Evolutionary conservation across 2,329 filamentous ascomycete genomes (phyloP), one percentile per base, ranked within the genome.

Genomic region (Monilinia aucupariae): DNA sequence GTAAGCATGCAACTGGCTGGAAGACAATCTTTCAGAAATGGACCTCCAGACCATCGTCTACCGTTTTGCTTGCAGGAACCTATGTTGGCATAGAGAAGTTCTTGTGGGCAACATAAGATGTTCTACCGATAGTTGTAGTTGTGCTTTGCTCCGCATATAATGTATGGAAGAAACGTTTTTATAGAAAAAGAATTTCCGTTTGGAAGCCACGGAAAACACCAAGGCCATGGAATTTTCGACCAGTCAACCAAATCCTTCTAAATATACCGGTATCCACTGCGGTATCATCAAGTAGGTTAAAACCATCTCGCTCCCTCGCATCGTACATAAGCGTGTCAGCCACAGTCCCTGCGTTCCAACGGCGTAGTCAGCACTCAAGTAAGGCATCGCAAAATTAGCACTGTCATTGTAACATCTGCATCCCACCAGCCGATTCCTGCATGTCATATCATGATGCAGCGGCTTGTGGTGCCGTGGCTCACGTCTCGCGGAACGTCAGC

Each of bases 381-480:
- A 9, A 43, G 25, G 48, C 17, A 43, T 34, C 17, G 47, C 48
- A 22, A n/a, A n/a, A 50, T 51, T 30, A 12, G 27, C 27, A 30
- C 27, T 30, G 5, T n/a, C 30, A 22, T 48, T 10, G 55, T 37
- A 37, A 10, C 48, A 47, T 34, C 12, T 4, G 6, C 17, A 59
- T 59, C 25, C 43, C 22, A 12, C 13, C 17, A 22, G 45, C 47
- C 20, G 22, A 51, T 41, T 51, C 17, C 47, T 51, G 56, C 47
- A 43, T 51, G 22, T 50, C 47, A 51, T 59, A 20, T n/a, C 5
- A 49, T 59, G 9, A 49, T 59, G 22, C 47, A 30, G 32, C 43
- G 47, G 47, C 43, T 59, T 27, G 39, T 59, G 8, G 27, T 59
- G 22, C 47, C n/a, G 32, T 51, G 34, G 56, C 43, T 59, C 20